Evolutionary conservation across 192 early-diverging fungal genomes (phyloP).

Genomic region (Geranomyces michiganensis): DNA sequence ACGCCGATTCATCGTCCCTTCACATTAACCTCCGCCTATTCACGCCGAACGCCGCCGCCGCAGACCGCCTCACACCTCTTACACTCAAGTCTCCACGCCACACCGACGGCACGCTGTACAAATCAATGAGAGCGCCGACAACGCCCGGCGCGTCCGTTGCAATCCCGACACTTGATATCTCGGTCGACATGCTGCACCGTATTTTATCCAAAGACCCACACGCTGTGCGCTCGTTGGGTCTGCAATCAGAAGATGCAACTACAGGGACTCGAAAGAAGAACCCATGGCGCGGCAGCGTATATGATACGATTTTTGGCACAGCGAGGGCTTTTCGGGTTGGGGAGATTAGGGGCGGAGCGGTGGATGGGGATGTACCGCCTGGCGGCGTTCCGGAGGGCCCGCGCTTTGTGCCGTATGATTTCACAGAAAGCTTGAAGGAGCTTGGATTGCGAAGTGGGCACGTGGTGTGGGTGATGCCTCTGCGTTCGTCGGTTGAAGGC

Average conservation of each 20-base stretch:
- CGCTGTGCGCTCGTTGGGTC: conserved; percentile 26
- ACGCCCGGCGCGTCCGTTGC: conserved; percentile 14
- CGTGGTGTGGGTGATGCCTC: conserved; percentile 37
- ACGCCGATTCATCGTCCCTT: background rate
- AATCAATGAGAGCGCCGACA: background rate
- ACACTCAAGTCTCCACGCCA: background rate
- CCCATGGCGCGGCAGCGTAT: conserved; percentile 32
- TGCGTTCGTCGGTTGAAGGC: background rate
- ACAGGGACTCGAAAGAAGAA: background rate
- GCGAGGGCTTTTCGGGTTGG: conserved; percentile 31
- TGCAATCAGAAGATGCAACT: conserved; percentile 10
- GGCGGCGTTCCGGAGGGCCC: background rate
- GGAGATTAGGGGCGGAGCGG: background rate
- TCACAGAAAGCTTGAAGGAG: conserved; percentile 43
- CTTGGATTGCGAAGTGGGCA: conserved; percentile 36
- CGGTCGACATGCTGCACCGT: conserved; percentile 48
- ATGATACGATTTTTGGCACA: conserved; percentile 36
- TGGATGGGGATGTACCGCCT: conserved; percentile 4
- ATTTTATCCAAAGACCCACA: conserved; percentile 38
- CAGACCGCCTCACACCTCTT: background rate
- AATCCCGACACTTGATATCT: conserved; percentile 42
- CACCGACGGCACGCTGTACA: conserved; percentile 7
- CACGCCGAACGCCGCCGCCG: background rate
- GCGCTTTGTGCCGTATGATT: conserved; percentile 37
- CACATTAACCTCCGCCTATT: conserved; percentile 1